Evolutionary conservation across 1,139 yeast species (phyloP).

Genomic region (Meyerozyma smithsonii): DNA sequence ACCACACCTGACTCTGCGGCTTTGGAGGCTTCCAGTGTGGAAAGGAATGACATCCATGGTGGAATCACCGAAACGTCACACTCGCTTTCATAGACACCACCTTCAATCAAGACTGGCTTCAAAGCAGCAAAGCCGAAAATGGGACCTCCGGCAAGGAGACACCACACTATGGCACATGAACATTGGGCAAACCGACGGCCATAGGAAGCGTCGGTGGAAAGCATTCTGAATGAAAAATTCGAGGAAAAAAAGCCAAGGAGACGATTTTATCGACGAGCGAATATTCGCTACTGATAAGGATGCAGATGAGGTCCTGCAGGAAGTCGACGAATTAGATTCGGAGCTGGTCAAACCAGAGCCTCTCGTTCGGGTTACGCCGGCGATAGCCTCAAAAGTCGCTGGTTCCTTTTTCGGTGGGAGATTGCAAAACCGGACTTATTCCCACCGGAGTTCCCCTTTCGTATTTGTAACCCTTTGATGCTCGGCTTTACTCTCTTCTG

Average conservation of each 20-base stretch:
- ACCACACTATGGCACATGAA: conserved; percentile 75
- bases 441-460: neutral
- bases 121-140: conserved; percentile 93
- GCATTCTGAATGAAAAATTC: neutral
- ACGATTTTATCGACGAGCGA: neutral
- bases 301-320: conserved; percentile 1
- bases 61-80: conserved; percentile 35
- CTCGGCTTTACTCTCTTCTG: neutral
- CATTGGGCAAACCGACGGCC: conserved; percentile 40
- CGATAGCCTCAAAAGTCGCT: no score
- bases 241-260: neutral
- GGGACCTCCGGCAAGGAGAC: conserved; percentile 87
- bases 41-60: conserved; percentile 11
- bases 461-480: no score
- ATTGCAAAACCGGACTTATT: no score
- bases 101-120: conserved; percentile 71
- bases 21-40: no score
- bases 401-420: no score
- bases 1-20: conserved; percentile 9
- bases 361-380: no score
- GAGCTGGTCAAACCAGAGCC: no score
- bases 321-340: no score
- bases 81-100: conserved; percentile 66
- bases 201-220: neutral
- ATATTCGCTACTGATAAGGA: neutral